Evolutionary conservation across 2,329 filamentous ascomycete species (phyloP).

Genomic region (Teratosphaeriaceae sp.): DNA sequence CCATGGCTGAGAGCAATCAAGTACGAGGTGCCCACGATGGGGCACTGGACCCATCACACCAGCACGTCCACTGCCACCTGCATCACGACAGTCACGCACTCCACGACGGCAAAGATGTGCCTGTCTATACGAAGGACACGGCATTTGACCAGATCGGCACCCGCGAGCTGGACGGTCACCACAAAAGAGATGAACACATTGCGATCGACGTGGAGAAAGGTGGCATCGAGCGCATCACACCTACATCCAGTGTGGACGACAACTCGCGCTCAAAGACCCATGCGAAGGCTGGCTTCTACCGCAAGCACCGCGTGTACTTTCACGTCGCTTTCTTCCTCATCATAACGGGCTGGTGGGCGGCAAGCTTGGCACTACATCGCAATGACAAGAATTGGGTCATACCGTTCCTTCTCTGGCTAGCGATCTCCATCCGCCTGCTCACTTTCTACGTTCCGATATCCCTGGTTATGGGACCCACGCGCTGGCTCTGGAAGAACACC

Average conservation of each 20-base stretch:
- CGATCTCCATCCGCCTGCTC: slow-evolving; percentile 65
- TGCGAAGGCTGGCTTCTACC: slow-evolving; percentile 36
- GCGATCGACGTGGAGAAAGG: slow-evolving; percentile 18
- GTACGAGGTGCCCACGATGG: no score
- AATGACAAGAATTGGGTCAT: slow-evolving; percentile 73
- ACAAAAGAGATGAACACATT: not conserved
- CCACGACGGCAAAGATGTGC: no score
- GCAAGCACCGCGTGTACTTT: slow-evolving; percentile 39
- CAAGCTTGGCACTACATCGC: slow-evolving; percentile 64
- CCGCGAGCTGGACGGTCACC: no score
- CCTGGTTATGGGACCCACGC: slow-evolving; percentile 59
- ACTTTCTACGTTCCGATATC: slow-evolving; percentile 66
- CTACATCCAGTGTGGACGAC: slow-evolving; percentile 10
- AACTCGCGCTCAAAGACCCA: slow-evolving; percentile 14
- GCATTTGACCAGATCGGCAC: no score
- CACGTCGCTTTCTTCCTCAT: slow-evolving; percentile 25
- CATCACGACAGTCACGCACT: no score
- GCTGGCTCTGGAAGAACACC: slow-evolving; percentile 60
- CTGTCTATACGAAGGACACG: no score
- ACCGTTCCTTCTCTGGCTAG: slow-evolving; percentile 75
- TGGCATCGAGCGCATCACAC: slow-evolving; percentile 11
- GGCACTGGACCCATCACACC: no score
- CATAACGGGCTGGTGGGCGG: slow-evolving; percentile 63
- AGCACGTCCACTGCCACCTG: no score
- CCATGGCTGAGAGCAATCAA: no score